Evolutionary conservation across 1,284 basidiomycete genomes (phyloP).

Genomic region (Papiliotrema laurentii): DNA sequence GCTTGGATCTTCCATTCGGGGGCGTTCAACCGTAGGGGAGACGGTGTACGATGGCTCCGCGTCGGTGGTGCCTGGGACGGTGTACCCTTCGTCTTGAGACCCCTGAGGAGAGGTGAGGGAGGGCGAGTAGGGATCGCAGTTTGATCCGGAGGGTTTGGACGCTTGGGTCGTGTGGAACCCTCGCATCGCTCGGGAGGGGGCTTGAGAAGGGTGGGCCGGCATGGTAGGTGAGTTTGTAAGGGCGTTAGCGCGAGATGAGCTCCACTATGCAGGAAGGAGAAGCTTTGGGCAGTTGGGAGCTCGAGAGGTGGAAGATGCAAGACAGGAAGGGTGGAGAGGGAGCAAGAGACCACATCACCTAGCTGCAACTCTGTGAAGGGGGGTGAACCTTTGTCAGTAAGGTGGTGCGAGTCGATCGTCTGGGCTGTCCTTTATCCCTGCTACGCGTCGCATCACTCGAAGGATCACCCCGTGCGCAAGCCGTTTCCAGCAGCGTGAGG

Average conservation of each 20-base stretch:
- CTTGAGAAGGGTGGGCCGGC: neutral
- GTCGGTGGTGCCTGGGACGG: neutral
- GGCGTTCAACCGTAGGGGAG: neutral
- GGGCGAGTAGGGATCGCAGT: neutral
- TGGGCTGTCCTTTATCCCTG: too few relatives aligned
- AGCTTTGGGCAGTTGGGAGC: neutral
- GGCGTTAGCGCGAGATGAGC: neutral
- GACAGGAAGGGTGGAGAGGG: neutral
- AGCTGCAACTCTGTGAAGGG: too few relatives aligned
- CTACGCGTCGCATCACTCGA: too few relatives aligned
- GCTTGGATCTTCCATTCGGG: slow-evolving; percentile 3
- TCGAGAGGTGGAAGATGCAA: neutral
- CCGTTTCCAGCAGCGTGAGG: too few relatives aligned
- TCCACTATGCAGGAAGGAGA: neutral
- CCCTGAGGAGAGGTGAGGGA: neutral
- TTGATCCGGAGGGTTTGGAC: neutral
- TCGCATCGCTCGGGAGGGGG: neutral
- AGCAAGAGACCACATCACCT: neutral
- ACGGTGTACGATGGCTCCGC: neutral
- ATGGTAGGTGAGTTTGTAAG: neutral
- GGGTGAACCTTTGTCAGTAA: neutral
- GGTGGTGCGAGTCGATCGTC: too few relatives aligned
- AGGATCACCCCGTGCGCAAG: too few relatives aligned
- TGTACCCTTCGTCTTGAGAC: neutral
- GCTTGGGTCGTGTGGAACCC: neutral